These are phyloP conservation scores for Albatrellus sp. DNA, from an alignment of 1,284 basidiomycete species.

Conservation along the genomic window DNA sequence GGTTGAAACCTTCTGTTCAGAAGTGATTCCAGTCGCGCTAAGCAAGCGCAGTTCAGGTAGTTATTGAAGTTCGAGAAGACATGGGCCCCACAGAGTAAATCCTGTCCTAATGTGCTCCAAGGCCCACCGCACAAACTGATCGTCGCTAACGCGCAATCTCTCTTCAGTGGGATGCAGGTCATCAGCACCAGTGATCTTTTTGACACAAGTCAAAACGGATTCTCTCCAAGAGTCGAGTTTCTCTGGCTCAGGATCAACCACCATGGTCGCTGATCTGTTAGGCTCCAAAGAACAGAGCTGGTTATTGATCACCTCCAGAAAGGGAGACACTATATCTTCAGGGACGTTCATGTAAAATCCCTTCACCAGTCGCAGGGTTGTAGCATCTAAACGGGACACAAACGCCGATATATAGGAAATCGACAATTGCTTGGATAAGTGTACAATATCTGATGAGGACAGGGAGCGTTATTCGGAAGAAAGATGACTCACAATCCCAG, in stretches of 20 bases:
- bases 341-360: conserved; percentile 1
- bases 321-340: conserved; percentile 2
- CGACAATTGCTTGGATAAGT: conserved; percentile 4
- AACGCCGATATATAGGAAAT: conserved; percentile 5
- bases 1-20: neutral
- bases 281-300: neutral
- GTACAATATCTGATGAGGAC: neutral
- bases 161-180: neutral
- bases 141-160: neutral
- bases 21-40: too few species aligned
- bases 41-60: neutral
- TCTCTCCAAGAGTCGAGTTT: neutral
- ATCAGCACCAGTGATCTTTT: neutral
- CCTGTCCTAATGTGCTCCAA: neutral
- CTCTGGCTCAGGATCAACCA: neutral
- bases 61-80: neutral
- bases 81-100: neutral
- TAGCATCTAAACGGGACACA: conserved; percentile 6
- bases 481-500: conserved; percentile 4
- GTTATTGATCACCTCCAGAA: conserved; percentile 5
- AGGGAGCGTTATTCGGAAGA: neutral
- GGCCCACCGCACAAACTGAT: neutral
- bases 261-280: neutral
- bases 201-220: neutral
- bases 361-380: conserved; percentile 8